Conservation (phyloP, 2,329 filamentous ascomycete species). For the Scedosporium boydii region DNA sequence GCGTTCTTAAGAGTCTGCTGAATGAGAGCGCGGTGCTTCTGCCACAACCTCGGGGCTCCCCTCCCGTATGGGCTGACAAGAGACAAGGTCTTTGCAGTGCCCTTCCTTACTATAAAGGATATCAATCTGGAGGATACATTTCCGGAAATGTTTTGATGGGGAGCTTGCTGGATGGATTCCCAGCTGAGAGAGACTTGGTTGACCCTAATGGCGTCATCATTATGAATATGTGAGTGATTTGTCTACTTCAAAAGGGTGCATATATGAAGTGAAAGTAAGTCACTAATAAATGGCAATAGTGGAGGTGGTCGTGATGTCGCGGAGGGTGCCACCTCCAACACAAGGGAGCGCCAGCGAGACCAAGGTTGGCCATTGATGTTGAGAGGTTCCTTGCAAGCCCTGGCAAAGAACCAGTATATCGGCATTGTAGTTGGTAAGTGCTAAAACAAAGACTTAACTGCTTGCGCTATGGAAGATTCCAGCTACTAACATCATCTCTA, state of each 20-base stretch:
- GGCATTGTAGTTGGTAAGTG: slow-evolving; percentile 32
- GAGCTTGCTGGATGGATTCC: slow-evolving; percentile 48
- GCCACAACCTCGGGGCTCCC: neutral
- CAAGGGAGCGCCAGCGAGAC: slow-evolving; percentile 13
- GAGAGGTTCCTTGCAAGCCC: slow-evolving; percentile 43
- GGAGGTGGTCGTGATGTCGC: slow-evolving; percentile 7
- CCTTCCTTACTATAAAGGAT: slow-evolving; percentile 50
- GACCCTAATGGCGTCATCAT: slow-evolving; percentile 34
- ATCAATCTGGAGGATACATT: slow-evolving; percentile 50
- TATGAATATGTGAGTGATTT: slow-evolving; percentile 42
- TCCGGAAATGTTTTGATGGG: slow-evolving; percentile 38
- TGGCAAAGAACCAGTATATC: slow-evolving; percentile 24
- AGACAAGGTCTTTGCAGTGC: slow-evolving; percentile 55
- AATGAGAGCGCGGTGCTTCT: neutral
- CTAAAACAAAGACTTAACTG: neutral
- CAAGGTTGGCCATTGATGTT: slow-evolving; percentile 5
- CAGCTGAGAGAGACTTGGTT: slow-evolving; percentile 40
- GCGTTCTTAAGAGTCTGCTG: no score
- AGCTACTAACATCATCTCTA: slow-evolving; percentile 18
- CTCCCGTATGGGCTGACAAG: slow-evolving; percentile 43
- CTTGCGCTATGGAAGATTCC: slow-evolving; percentile 3
- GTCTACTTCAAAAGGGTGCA: neutral
- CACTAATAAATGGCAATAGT: slow-evolving; percentile 11
- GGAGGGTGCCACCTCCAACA: neutral
- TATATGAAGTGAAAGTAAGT: no score